Percentiles rank a stretch among this genome's conserved stretches.
Evolutionary conservation across 352 stramenopile genomes (phyloP).

Genomic region (Phytopythium helicoides): DNA sequence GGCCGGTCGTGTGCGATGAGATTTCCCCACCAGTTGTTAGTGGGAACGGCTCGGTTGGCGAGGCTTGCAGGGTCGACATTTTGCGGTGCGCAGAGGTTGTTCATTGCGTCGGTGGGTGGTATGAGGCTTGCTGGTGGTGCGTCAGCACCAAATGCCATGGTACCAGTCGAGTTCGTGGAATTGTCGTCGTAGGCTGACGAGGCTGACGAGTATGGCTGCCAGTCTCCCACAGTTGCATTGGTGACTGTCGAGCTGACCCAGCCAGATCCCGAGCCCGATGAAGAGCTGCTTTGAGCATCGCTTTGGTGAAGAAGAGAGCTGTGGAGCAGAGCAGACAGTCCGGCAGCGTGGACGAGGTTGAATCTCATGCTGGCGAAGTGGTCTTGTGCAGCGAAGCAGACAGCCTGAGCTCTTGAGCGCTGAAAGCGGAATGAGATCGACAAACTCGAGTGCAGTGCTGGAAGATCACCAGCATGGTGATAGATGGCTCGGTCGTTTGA

Average conservation of each 20-base stretch:
- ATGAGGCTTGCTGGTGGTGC: constrained; percentile 35
- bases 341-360: background rate
- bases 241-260: too few species aligned
- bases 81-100: constrained; percentile 44
- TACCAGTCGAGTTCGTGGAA: constrained; percentile 5
- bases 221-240: too few species aligned
- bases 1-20: constrained; percentile 49
- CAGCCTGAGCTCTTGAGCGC: too few species aligned
- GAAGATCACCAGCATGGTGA: too few species aligned
- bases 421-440: too few species aligned
- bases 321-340: background rate
- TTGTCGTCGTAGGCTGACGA: constrained; percentile 1
- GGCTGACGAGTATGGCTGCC: too few species aligned
- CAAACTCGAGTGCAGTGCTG: too few species aligned
- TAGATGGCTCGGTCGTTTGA: too few species aligned
- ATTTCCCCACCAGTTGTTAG: constrained; percentile 76
- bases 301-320: background rate
- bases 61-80: constrained; percentile 41
- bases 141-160: constrained; percentile 13
- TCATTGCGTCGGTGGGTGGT: constrained; percentile 53
- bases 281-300: background rate
- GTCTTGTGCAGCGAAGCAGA: too few species aligned
- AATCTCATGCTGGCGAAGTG: background rate
- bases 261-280: background rate
- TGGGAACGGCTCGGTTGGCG: constrained; percentile 54